Evolutionary conservation across 2,329 filamentous ascomycete genomes (phyloP), one percentile per base, ranked within the genome.

Genomic region (Nothopassalora personata): DNA sequence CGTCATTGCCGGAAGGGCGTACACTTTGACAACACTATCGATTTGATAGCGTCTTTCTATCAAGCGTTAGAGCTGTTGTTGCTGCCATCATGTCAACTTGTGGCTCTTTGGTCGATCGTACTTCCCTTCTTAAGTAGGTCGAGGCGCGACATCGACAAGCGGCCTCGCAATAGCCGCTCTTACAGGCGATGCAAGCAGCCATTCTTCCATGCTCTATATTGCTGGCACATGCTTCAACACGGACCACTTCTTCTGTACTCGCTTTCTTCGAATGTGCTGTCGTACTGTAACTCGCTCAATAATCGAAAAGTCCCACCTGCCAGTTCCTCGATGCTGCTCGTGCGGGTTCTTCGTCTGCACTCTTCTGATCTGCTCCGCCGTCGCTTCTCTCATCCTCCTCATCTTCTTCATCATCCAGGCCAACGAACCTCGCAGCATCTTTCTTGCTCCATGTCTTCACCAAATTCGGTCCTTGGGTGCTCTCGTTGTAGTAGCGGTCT

Each of bases 401-500:
- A 11, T 45, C 43, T 13, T n/a, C 43, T 4, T 31, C 39, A 11
- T 30, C 43, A 5, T 19, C 36, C 13, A 34, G 13, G 34, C 30
- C 19, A 9, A 53, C 45, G 19, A 47, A 58, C 11, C 15, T 36
- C 19, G 39, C 46, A 9, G 56, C 48, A 45, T 58, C 31, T 27
- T 47, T 33, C 36, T 34, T 49, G 49, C 56, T 53, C 56, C 56
- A 63, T 10, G 61, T 63, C 45, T 36, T 51, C 39, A 53, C 45
- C 49, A 51, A 9, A 51, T 51, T 51, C n/a, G 34, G 48, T 9
- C 39, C 18, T n/a, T 23, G 11, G 5, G 27, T 28, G 2, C 27
- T n/a, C 13, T 28, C 64, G 48, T 62, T 60, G 63, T 33, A 67
- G 52, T 28, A 51, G 30, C 10, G 61, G 31, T 59, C 52, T n/a